A percentile compares a stretch with the other conserved stretches of the same genome.
Conservation (phyloP, 129 eudicot species). For the Pseudognaphalium luteoalbum region DNA sequence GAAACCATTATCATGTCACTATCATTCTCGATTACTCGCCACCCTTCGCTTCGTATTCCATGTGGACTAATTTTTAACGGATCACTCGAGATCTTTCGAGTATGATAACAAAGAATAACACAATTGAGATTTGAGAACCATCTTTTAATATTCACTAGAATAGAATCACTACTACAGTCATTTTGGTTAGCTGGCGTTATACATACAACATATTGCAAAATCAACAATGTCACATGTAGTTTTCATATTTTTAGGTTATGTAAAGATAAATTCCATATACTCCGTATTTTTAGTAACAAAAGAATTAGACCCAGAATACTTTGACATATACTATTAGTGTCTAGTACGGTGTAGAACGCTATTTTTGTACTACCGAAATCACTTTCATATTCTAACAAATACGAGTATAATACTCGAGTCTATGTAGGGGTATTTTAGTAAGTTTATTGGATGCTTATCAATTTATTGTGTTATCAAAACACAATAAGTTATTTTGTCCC, state of each 20-base stretch:
- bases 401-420: not conserved
- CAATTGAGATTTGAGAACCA: not conserved
- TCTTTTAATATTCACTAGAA: not conserved
- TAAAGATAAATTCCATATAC: not conserved
- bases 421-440: not conserved
- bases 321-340: not conserved
- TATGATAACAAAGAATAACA: not conserved
- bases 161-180: not conserved
- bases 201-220: not conserved
- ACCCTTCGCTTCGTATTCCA: constrained; percentile 9
- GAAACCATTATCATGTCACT: constrained; percentile 6
- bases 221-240: not conserved
- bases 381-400: not conserved
- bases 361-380: not conserved
- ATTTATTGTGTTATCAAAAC: not conserved
- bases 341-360: too few species aligned
- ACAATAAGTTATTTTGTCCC: not conserved
- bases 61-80: not conserved
- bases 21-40: constrained; percentile 15
- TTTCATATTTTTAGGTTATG: too few species aligned
- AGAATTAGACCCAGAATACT: not conserved
- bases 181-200: not conserved
- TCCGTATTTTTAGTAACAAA: too few species aligned
- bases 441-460: not conserved
- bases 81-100: not conserved